These are phyloP conservation scores for Auriculariales sp. DNA, from an alignment of 768 basidiomycete species.

Conservation along the genomic window DNA sequence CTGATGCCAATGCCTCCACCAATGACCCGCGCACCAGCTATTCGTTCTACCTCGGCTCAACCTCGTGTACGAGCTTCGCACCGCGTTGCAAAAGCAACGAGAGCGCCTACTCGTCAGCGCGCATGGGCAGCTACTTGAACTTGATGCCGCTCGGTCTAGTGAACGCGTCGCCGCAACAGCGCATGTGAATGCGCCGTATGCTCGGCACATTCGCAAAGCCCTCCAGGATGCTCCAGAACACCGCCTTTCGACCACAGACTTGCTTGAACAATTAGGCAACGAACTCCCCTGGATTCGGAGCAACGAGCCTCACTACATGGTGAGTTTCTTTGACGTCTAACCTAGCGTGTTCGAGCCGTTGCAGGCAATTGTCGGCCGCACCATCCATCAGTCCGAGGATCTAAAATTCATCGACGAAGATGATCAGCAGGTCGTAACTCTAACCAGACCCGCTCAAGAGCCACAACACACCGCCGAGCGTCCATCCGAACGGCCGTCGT, in stretches of 20 bases:
- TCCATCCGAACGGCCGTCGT: too few species aligned
- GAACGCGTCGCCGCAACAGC: neutral
- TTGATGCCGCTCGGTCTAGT: neutral
- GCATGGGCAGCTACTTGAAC: neutral
- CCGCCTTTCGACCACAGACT: neutral
- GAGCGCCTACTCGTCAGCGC: neutral
- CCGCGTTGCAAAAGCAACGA: neutral
- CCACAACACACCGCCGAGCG: too few species aligned
- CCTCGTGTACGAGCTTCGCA: neutral
- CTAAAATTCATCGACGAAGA: neutral
- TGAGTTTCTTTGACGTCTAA: neutral
- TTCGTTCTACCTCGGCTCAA: neutral
- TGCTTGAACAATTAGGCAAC: neutral
- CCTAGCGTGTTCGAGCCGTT: neutral
- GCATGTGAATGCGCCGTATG: neutral
- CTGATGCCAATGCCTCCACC: neutral
- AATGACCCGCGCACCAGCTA: neutral
- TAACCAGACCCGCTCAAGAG: neutral
- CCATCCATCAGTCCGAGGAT: neutral
- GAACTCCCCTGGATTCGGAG: neutral
- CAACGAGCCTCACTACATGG: neutral
- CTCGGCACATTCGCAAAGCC: neutral
- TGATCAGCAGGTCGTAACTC: neutral
- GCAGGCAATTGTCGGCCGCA: neutral
- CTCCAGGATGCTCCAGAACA: neutral